Conservation (phyloP, 495 filamentous ascomycete species). For the Eremomyces bilateralis region DNA sequence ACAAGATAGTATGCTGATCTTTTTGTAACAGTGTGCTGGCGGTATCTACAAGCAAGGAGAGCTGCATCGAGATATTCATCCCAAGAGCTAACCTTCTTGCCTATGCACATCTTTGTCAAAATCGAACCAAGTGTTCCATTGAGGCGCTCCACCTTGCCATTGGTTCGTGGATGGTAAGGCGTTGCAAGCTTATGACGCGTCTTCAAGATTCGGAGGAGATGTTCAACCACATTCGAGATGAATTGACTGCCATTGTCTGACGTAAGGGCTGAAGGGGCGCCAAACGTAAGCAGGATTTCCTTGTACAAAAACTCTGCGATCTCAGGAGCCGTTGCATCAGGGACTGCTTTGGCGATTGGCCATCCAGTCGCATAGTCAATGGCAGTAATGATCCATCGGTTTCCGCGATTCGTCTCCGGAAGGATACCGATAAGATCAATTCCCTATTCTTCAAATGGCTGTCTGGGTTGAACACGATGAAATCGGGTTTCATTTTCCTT, state of each 20-base stretch:
- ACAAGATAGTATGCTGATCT: no score
- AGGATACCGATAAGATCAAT: no score
- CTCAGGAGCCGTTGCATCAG: background rate
- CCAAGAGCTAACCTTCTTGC: no score
- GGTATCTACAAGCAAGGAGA: no score
- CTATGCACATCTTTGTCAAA: no score
- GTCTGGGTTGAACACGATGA: no score
- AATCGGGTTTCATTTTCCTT: no score
- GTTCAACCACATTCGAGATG: conserved; percentile 6
- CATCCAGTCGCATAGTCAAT: background rate
- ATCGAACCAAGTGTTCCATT: conserved; percentile 3
- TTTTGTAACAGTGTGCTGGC: no score
- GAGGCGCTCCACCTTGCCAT: conserved; percentile 9
- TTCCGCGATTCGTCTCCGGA: no score
- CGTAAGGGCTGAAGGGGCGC: conserved; percentile 3
- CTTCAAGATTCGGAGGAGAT: conserved; percentile 3
- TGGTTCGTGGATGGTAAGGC: conserved; percentile 8
- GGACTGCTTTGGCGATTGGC: background rate
- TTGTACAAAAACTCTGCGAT: background rate
- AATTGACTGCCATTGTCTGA: conserved; percentile 5
- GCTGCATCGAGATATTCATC: no score
- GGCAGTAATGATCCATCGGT: background rate
- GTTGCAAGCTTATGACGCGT: conserved; percentile 5
- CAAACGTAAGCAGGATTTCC: conserved; percentile 2
- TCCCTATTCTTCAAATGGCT: no score